Percentiles rank a stretch among this genome's conserved stretches.
Conservation (phyloP, 1,139 yeast species). For the Blastobotrys proliferans region DNA sequence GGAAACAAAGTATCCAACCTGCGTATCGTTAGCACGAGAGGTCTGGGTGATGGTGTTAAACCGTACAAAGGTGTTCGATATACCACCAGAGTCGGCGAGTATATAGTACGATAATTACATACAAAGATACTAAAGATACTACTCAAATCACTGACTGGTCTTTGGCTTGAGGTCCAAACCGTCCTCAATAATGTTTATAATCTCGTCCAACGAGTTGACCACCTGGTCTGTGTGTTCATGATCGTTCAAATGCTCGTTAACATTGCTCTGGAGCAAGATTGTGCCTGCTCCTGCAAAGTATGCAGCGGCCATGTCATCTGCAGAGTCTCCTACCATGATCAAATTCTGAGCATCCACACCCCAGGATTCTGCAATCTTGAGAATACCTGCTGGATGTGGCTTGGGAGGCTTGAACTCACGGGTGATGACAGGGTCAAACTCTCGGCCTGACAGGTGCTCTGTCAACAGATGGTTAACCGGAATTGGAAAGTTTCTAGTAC, state of each 20-base stretch:
- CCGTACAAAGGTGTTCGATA: conserved; percentile 95
- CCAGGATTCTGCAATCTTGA: conserved; percentile 50
- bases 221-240: conserved; percentile 41
- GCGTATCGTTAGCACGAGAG: conserved; percentile 54
- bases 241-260: conserved; percentile 40
- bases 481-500: conserved; percentile 53
- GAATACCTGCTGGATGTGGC: conserved; percentile 58
- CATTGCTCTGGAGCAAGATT: conserved; percentile 46
- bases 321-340: conserved; percentile 68
- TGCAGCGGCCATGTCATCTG: conserved; percentile 62
- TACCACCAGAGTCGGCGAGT: conserved; percentile 61
- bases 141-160: background rate
- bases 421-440: conserved; percentile 52
- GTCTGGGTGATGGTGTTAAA: conserved; percentile 58
- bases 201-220: conserved; percentile 40
- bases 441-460: conserved; percentile 40
- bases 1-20: conserved; percentile 68
- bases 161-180: conserved; percentile 33
- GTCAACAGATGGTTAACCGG: conserved; percentile 50
- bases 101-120: conserved; percentile 42
- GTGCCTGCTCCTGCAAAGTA: conserved; percentile 54
- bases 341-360: conserved; percentile 41
- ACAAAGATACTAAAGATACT: background rate
- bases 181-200: conserved; percentile 37
- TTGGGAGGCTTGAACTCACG: conserved; percentile 62